Base-by-base conservation (phyloP, 768 basidiomycete genomes). In the Holtermannia corniformis region DNA sequence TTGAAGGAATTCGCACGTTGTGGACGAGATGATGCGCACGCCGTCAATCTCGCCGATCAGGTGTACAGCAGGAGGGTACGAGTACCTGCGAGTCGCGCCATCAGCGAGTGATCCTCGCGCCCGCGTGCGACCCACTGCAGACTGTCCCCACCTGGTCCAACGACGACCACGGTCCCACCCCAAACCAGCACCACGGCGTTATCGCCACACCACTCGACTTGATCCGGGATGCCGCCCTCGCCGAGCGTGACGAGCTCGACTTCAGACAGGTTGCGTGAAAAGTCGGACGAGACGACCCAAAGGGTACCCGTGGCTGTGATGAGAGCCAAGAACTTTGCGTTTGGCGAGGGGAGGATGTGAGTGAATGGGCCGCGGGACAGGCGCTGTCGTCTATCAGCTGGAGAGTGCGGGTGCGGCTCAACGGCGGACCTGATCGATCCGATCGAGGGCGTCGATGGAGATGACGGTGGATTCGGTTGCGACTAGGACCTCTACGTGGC, bases 231-330 rank as follows among this genome's bases (percentile, higher is more conserved):
- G 4, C 59, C 67, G 5, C 63, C 55, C 19, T 59, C 55, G 0
- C 40, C 44, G 2, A 61, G 27, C 16, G 44, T 23, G 7, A 50
- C 19, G 12, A 76, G 51, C 41, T 90, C 82, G 59, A 87, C 90
- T 66, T 95, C 92, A 3, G 88, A 86, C 60, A 93, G 78, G 62
- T 79, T 86, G 41, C 87, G 80, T 58, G 87, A 84, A 66, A 97
- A 96, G 71, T 96, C 89, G 12, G 83, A 80, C 12, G 92, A 93
- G n/a, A 96, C 87, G 28, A 96, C 92, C 85, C 87, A 89, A 24
- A 96, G 79, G 3, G 80, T 74, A 4, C 83, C 83, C 11, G 77
- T 75, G 50, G 56, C 49, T 1, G 86, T 89, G 32, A 93, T 74
- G 2, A 97, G 75, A 0, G 90, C 90, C 14, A 97, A 77, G 44